Conservation (phyloP, 1,139 yeast genomes). For the Geotrichum aggregatum region DNA sequence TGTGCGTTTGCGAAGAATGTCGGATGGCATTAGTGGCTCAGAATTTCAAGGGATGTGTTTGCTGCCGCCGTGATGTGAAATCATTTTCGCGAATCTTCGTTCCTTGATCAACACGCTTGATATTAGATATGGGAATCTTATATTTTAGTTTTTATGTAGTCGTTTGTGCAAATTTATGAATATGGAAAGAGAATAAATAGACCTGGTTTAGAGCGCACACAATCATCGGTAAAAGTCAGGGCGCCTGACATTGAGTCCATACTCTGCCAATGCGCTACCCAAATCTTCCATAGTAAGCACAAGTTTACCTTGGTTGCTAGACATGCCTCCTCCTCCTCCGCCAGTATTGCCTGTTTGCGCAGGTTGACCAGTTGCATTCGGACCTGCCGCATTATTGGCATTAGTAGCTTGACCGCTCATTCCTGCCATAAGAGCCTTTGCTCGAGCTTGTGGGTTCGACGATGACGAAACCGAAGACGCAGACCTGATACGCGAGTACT, state of each 20-base stretch:
- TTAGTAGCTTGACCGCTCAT: conserved; percentile 42
- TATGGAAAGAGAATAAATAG: background rate
- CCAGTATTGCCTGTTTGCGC: conserved; percentile 40
- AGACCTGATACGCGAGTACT: conserved; percentile 84
- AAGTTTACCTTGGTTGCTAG: conserved; percentile 66
- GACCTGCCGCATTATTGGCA: conserved; percentile 34
- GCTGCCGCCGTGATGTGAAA: conserved; percentile 73
- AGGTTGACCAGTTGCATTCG: conserved; percentile 22
- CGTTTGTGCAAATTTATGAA: background rate
- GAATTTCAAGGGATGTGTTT: conserved; percentile 76
- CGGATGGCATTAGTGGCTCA: conserved; percentile 69
- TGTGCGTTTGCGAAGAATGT: conserved; percentile 83
- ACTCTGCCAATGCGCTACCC: conserved; percentile 82
- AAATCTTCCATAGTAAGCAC: conserved; percentile 85
- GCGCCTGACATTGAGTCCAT: conserved; percentile 83
- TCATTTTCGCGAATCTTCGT: conserved; percentile 41
- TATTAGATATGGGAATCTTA: too few species aligned
- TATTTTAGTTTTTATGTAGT: background rate
- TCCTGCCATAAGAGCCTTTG: conserved; percentile 70
- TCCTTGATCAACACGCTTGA: conserved; percentile 34
- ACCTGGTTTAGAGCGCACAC: background rate
- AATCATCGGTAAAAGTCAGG: conserved; percentile 83
- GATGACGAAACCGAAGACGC: conserved; percentile 78
- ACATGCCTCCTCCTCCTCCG: conserved; percentile 24
- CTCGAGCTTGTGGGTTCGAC: conserved; percentile 80